Evolutionary conservation across 768 basidiomycete species (phyloP).

Genomic region (Boletus eberwhitei): DNA sequence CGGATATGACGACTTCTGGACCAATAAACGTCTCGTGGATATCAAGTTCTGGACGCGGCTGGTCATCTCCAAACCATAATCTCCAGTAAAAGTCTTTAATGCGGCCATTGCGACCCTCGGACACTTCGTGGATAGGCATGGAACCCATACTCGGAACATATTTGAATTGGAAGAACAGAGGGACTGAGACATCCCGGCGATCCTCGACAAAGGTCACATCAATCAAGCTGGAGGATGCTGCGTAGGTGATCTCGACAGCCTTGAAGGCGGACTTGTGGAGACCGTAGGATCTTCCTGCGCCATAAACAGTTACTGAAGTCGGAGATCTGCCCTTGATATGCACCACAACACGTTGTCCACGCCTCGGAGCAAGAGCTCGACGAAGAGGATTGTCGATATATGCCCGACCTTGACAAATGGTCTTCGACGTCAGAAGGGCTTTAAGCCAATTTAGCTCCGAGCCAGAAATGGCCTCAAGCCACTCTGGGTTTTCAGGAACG

Average conservation of each 20-base stretch:
- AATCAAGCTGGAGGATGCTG: slow-evolving; percentile 52
- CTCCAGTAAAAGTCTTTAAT: slow-evolving; percentile 99
- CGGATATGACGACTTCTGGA: slow-evolving; percentile 79
- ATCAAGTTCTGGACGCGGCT: slow-evolving; percentile 71
- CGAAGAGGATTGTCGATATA: slow-evolving; percentile 89
- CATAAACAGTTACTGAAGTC: slow-evolving; percentile 62
- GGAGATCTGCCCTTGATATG: slow-evolving; percentile 44
- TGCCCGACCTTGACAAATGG: slow-evolving; percentile 80
- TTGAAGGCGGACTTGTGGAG: slow-evolving; percentile 74
- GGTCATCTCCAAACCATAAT: slow-evolving; percentile 92
- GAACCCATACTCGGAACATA: slow-evolving; percentile 88
- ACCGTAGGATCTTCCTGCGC: slow-evolving; percentile 78
- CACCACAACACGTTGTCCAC: slow-evolving; percentile 74
- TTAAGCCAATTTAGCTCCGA: slow-evolving; percentile 80
- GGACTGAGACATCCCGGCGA: slow-evolving; percentile 69
- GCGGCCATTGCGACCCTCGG: slow-evolving; percentile 75
- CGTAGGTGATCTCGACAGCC: slow-evolving; percentile 70
- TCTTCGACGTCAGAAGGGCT: slow-evolving; percentile 77
- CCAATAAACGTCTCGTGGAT: slow-evolving; percentile 82
- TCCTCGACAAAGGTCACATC: slow-evolving; percentile 80
- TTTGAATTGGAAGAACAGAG: slow-evolving; percentile 75
- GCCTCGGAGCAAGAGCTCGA: slow-evolving; percentile 80
- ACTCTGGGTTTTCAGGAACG: slow-evolving; percentile 61
- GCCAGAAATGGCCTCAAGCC: slow-evolving; percentile 86
- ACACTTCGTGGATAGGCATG: slow-evolving; percentile 90